Base-by-base conservation (phyloP, 768 basidiomycete species). In the Lactarius tabidus region DNA sequence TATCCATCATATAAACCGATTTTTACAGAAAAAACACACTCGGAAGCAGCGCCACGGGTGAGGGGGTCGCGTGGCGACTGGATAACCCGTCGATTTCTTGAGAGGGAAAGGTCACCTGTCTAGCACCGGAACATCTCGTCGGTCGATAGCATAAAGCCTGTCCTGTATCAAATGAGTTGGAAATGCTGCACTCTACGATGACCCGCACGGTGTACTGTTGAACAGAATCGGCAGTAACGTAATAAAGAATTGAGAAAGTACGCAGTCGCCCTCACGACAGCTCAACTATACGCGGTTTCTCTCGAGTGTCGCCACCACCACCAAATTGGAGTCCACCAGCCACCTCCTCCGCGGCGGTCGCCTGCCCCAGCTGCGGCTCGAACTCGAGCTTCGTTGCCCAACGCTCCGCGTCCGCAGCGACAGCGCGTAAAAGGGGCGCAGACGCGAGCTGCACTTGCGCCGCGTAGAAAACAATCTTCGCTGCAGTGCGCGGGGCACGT, bases 401-500 rank as follows among this genome's bases (percentile, higher is more conserved):
- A 31, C 57, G 65, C 6, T 66, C 65, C 51, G 39, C 60, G 36
- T 66, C 60, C 0, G 51, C 65, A 2, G 31, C 39, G 23, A 66
- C 39, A 9, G 18, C 26, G 6, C 65, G 60, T 43, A 65, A 56
- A 10, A 65, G 3, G 8, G 29, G 33, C 20, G 63, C 33, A 2
- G 63, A 31, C 18, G 35, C 57, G 17, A 53, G 63, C 29, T 23
- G 31, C 6, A 86, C 72, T 69, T 87, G 83, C 8, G 86, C 88
- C 6, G 84, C 84, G 67, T 92, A 93, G 75, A 88, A 93, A 17
- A 79, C 73, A 29, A 91, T 69, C 75, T 91, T 93, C 69, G 84
- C 84, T 10, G 78, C 73, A 57, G 84, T 74, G 69, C 82, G 82
- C 15, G 65, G 26, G 9, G 55, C 29, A 35, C 36, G 14, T 57